Base-by-base conservation (phyloP, 2,329 filamentous ascomycete genomes). In the Myriosclerotinia scirpicola region DNA sequence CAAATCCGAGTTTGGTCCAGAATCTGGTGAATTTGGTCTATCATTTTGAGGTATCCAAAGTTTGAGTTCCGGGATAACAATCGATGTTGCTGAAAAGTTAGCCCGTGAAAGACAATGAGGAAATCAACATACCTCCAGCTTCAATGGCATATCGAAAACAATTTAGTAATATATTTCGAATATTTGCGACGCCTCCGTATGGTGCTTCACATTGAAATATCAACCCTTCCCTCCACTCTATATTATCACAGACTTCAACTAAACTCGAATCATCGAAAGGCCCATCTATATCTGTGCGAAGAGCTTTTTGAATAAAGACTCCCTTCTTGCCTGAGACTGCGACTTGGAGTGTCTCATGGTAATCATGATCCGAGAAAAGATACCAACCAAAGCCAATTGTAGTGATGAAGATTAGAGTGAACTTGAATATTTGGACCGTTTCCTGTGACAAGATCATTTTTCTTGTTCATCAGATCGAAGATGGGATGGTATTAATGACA, bases 131-230 rank as follows among this genome's bases (percentile, higher is more conserved):
- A 54, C 71, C 78, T 15, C 78, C 79, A 40, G 73, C 78, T 61
- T 75, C 72, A 50, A 80, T 79, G 5, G 78, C 76, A 63, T 79
- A 80, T 17, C 78, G 75, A 9, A 80, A 71, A 70, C 79, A 80
- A 60, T 78, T 79, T 9, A 80, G 69, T 15, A 80, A 77, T 68
- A 78, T 77, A 65, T 79, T 79, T 42, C 79, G 74, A 54, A 80
- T 71, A 73, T 80, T 79, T 38, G 77, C 78, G 52, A 80, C 74
- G 22, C 78, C 78, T 50, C 78, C 79, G 48, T 77, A 76, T 66
- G 78, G 77, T 14, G 75, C 76, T 61, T 79, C 76, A 69, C 79
- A 80, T 46, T 72, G 78, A 62, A 80, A 80, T 1, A 80, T 67
- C 17, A 80, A 68, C 15, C 76, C 77, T 0, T 72, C 68, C 20